Percentiles rank a stretch among this genome's conserved stretches.
phyloP scores from a whole-genome alignment of 768 basidiomycete genomes.

The Nidula microcarpa region DNA sequence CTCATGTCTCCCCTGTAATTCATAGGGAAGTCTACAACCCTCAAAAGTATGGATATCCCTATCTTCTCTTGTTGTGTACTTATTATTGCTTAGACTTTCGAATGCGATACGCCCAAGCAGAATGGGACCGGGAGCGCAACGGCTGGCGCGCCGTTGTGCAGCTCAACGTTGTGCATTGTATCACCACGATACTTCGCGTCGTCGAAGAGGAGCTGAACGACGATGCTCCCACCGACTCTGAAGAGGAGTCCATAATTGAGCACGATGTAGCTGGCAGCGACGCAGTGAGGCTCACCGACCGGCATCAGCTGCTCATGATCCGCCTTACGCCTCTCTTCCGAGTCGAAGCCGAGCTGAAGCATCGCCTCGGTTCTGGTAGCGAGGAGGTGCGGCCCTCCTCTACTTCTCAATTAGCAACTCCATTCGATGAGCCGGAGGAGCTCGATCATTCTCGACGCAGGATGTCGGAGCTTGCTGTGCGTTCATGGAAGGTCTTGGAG shows the following conservation, averaged over 20 bases:
- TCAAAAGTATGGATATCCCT: slow-evolving; percentile 47
- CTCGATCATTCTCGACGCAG: slow-evolving; percentile 18
- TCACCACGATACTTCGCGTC: slow-evolving; percentile 61
- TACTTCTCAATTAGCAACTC: slow-evolving; percentile 40
- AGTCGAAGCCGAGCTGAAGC: slow-evolving; percentile 63
- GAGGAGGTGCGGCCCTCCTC: slow-evolving; percentile 28
- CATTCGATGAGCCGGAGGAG: slow-evolving; percentile 33
- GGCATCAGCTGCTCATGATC: slow-evolving; percentile 50
- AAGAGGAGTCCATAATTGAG: slow-evolving; percentile 24
- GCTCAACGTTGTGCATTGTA: slow-evolving; percentile 73
- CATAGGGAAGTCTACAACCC: slow-evolving; percentile 70
- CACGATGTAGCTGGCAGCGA: slow-evolving; percentile 15
- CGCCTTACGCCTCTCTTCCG: slow-evolving; percentile 60
- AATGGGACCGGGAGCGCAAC: slow-evolving; percentile 65
- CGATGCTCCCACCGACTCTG: slow-evolving; percentile 24
- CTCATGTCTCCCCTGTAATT: background rate
- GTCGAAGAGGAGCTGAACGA: slow-evolving; percentile 53
- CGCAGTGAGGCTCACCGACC: slow-evolving; percentile 42
- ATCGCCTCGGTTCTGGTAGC: slow-evolving; percentile 47
- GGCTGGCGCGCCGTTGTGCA: slow-evolving; percentile 79
- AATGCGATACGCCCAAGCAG: slow-evolving; percentile 58
- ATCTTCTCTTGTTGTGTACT: background rate
- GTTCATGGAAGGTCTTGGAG: slow-evolving; percentile 48
- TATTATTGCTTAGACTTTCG: slow-evolving; percentile 55
- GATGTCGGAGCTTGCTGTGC: slow-evolving; percentile 46